Percentiles rank a stretch among this genome's conserved stretches.
These are phyloP conservation scores for Viola odorata DNA, from an alignment of 345 rosid species.

Conservation along the genomic window DNA sequence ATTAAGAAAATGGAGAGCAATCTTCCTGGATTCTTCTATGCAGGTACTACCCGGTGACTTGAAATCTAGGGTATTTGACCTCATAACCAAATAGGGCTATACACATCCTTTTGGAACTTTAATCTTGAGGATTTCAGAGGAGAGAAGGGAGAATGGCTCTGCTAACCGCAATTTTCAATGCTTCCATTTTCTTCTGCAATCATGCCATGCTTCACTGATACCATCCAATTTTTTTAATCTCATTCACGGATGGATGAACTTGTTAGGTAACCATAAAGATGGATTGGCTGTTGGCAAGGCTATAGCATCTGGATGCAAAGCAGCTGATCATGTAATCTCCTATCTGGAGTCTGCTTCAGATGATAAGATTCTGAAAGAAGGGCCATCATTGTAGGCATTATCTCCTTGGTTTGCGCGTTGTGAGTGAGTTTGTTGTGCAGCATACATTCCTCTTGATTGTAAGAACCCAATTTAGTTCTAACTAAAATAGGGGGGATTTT, in stretches of 20 bases:
- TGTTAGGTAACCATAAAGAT: slow-evolving; percentile 78
- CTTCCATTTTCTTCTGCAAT: too few relatives aligned
- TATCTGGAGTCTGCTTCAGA: slow-evolving; percentile 59
- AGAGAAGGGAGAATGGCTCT: neutral
- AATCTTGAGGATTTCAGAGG: neutral
- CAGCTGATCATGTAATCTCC: slow-evolving; percentile 81
- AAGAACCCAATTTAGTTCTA: too few relatives aligned
- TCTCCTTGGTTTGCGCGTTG: neutral
- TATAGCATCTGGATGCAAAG: slow-evolving; percentile 75
- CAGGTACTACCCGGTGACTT: slow-evolving; percentile 41
- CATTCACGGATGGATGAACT: neutral
- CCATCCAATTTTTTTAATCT: neutral
- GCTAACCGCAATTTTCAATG: neutral
- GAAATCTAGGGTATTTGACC: too few relatives aligned
- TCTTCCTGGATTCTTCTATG: slow-evolving; percentile 92
- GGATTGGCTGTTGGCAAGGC: slow-evolving; percentile 89
- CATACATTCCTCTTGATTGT: too few relatives aligned
- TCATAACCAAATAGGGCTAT: too few relatives aligned
- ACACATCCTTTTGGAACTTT: neutral
- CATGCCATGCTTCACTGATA: neutral
- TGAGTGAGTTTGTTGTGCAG: neutral
- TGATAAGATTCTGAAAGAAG: slow-evolving; percentile 23
- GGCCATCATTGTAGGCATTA: slow-evolving; percentile 6
- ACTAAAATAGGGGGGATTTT: too few relatives aligned
- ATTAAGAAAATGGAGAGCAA: slow-evolving; percentile 69